Percentiles rank a stretch among this genome's conserved stretches.
Conservation (phyloP, 2,329 filamentous ascomycete species). For the Arthroderma uncinatum region DNA sequence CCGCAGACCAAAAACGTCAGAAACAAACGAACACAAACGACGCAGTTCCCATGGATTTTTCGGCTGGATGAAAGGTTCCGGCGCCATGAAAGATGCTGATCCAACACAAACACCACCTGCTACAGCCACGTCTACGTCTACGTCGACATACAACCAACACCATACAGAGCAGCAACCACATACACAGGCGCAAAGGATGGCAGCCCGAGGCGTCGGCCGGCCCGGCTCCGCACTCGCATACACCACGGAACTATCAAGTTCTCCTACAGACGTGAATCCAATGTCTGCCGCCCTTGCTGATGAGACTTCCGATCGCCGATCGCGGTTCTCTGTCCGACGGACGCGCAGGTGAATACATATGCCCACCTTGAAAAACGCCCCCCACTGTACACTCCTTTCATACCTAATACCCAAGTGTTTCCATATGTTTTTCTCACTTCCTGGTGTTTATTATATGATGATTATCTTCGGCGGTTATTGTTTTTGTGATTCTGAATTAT, state of each 20-base stretch:
- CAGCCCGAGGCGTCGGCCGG: not conserved
- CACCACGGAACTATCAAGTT: not conserved
- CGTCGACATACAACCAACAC: not conserved
- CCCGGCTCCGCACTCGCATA: not conserved
- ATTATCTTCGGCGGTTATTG: not conserved
- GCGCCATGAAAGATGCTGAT: not conserved
- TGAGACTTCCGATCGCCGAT: not conserved
- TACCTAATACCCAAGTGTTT: not conserved
- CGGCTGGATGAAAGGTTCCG: slow-evolving; percentile 30
- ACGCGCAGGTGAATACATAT: not conserved
- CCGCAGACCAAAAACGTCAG: slow-evolving; percentile 13
- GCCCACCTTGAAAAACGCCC: not conserved
- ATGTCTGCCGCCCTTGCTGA: not conserved
- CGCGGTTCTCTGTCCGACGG: not conserved
- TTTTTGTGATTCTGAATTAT: too few relatives aligned
- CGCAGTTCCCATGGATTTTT: slow-evolving; percentile 30
- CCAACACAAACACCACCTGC: not conserved
- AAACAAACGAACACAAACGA: slow-evolving; percentile 26
- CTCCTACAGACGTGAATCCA: not conserved
- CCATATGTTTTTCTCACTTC: not conserved
- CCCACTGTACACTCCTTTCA: not conserved
- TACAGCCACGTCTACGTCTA: not conserved
- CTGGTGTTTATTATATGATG: not conserved
- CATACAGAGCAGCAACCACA: not conserved
- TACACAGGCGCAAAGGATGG: not conserved